Evolutionary conservation across 495 filamentous ascomycete species (phyloP).

Genomic region (Tuber indicum): DNA sequence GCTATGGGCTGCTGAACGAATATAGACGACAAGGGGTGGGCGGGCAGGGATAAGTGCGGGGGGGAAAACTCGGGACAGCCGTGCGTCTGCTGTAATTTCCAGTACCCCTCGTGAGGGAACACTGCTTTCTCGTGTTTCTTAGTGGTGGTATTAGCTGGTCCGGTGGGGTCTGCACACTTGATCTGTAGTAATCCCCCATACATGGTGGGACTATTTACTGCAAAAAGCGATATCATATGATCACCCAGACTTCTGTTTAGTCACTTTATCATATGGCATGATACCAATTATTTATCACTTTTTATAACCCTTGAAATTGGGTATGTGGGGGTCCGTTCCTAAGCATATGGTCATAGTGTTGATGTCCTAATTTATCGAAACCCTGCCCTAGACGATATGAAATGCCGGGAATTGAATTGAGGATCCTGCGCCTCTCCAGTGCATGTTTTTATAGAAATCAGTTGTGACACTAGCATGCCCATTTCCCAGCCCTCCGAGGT

Average conservation of each 20-base stretch:
- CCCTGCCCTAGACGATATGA: too few species aligned
- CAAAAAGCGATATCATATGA: too few species aligned
- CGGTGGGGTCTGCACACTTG: background rate
- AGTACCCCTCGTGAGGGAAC: background rate
- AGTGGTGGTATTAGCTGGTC: background rate
- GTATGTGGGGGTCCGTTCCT: background rate
- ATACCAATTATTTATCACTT: too few species aligned
- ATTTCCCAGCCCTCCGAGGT: background rate
- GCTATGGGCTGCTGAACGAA: too few species aligned
- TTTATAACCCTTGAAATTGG: background rate
- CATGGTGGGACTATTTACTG: too few species aligned
- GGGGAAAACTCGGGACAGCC: too few species aligned
- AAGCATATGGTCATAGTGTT: too few species aligned
- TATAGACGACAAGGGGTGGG: too few species aligned
- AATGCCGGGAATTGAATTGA: background rate
- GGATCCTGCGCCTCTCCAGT: background rate
- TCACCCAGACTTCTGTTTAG: too few species aligned
- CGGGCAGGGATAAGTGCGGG: too few species aligned
- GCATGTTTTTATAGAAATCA: background rate
- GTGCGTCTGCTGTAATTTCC: background rate
- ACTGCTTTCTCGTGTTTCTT: background rate
- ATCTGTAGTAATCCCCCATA: background rate
- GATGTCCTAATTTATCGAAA: too few species aligned
- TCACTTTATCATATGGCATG: too few species aligned
- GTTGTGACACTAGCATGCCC: background rate